Evolutionary conservation across 2,329 filamentous ascomycete genomes (phyloP), one percentile per base, ranked within the genome.

Genomic region (Fusarium sp.): DNA sequence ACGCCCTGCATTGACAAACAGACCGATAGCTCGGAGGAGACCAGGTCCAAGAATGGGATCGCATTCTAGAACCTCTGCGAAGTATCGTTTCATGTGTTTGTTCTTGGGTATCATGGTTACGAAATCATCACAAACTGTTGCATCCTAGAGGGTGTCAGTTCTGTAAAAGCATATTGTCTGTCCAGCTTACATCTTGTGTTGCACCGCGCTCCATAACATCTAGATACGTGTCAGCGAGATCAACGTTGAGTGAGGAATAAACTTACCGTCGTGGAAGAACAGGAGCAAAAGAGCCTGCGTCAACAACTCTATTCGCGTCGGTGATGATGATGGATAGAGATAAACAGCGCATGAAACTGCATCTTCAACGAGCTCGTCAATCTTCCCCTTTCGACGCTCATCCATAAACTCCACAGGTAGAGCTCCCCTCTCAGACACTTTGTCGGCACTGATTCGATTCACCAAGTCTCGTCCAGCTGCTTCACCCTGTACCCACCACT

Each of bases 301-400:
- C 11, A 70, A 51, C 24, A 70, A 28, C 7, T 62, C 54, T 28
- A 70, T n/a, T n/a, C 66, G 54, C 2, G 13, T 61, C 6, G 54
- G 68, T 9, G 41, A 55, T 6, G 66, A 55, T n/a, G 68, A 70
- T 7, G 68, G 68, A 17, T 70, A 70, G 6, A 70, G 68, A 26
- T 70, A 70, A 6, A 42, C 38, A 7, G 52, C 54, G 31, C 68
- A 70, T 6, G 68, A 70, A 6, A 70, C 14, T 8, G 52, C 68
- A 49, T 70, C 61, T 26, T 70, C 68, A 14, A 70, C 68, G 2
- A 70, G 68, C 14, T 70, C 68, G 26, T 70, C 54, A n/a, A 70
- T 66, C 38, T 70, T 70, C 31, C 49, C 54, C 9, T 59, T 58
- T 17, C 68, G 68, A 2, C 68, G 66, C 13, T 70, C 60, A 26